Evolutionary conservation across 1,139 yeast species (phyloP), one percentile per base, ranked within the genome.

Genomic region (Kurtzmaniella quercitrusa): DNA sequence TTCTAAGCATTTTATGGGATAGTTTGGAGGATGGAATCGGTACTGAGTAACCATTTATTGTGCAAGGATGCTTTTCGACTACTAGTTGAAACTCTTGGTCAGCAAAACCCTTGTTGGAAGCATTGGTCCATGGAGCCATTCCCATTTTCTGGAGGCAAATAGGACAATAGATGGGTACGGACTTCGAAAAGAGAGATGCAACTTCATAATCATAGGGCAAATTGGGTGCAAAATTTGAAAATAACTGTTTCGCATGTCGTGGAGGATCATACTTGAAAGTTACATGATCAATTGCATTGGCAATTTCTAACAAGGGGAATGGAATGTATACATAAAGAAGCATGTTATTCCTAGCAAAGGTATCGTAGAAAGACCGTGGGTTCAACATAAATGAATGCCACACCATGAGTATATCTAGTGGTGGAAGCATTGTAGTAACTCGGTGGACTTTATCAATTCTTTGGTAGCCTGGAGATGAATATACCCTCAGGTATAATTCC

Each of bases 381-480:
- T 60, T 62, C 43, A 65, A 50, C 48, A 62, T 46, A 43, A 60
- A 61, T 3, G 68, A 48, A 49, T 70, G 74, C 75, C 75, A 70
- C 1, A 70, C 68, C 65, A 70, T 58, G 9, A 69, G 43, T 4
- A 70, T 62, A 46, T 69, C 75, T 38, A 68, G 49, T 1, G 71
- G 71, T 1, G 73, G 72, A 25, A 65, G 42, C 19, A 49, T 34
- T 17, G 36, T 43, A 7, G 36, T 8, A 14, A 31, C 7, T 21
- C 45, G 40, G 17, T 46, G 25, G 18, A 34, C 17, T 34, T 36
- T 17, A 36, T 34, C 17, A 27, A 39, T 14, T 34, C 12, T 41
- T 21, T 17, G 41, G 15, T 8, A 16, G 10, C 16, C 29, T 29
- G 25, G 21, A 40, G 25, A 10, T 41, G 42, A 14, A 31, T 31